Evolutionary conservation across 345 rosid species (phyloP), one percentile per base, ranked within the genome.

Genomic region (Melaleuca quinquenervia): DNA sequence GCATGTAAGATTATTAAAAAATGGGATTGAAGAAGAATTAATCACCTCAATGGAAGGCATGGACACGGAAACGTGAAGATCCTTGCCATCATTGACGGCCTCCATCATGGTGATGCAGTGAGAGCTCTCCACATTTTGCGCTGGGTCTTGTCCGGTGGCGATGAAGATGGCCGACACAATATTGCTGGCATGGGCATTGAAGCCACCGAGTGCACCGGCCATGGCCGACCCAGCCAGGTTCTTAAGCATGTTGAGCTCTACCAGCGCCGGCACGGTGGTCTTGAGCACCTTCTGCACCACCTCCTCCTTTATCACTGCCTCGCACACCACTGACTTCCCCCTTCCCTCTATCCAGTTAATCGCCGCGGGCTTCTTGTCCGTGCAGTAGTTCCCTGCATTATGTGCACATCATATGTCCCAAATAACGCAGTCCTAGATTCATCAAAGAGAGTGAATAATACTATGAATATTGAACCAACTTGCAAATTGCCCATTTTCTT

Each of bases 131-230:
- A 95, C 93, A 70, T 95, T 95, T 86, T 95, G 96, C 48, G 96
- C 98, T 12, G 98, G 96, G 82, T 95, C 98, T 88, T 95, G 98
- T 21, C 98, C 98, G 12, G 96, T 95, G 50, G 96, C 98, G 45
- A 95, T 85, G 83, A 87, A 95, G 50, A 95, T 84, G 54, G 96
- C 96, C 3, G 93, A 88, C 14, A 95, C 96, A 6, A 95, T 92
- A 82, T 95, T 95, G 85, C 95, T 90, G 18, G 98, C 95, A 58
- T 95, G 96, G 54, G 98, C 98, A 55, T 95, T 95, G 87, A 94
- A 95, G 3, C 98, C 98, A 24, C 96, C 98, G 10, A 95, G 92
- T 86, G 96, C 86, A 27, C 98, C 98, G 13, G 98, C 98, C 88
- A 95, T 45, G 24, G 98, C 98, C 32, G 98, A 95, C 83, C 98